Percentiles rank a stretch among this genome's conserved stretches.
These are phyloP conservation scores for Verticillium longisporum DNA, from an alignment of 2,329 filamentous ascomycete species.

Conservation along the genomic window DNA sequence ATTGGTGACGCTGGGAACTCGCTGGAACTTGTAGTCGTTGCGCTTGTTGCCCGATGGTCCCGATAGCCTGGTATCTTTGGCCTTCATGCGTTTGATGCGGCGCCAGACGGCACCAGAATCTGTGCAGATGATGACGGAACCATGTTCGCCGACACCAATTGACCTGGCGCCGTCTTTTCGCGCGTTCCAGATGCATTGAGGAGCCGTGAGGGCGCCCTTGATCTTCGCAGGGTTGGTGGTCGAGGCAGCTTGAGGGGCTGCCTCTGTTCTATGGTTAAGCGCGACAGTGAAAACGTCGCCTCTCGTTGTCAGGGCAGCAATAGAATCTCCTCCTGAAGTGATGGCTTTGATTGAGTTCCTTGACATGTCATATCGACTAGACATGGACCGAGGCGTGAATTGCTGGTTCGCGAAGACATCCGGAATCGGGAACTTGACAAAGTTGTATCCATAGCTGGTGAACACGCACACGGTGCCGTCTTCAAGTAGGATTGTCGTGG, in stretches of 20 bases:
- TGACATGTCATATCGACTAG: slow-evolving; percentile 56
- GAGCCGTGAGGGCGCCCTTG: slow-evolving; percentile 69
- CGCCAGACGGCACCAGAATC: slow-evolving; percentile 90
- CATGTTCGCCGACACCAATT: slow-evolving; percentile 83
- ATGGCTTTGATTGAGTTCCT: slow-evolving; percentile 69
- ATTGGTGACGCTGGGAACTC: slow-evolving; percentile 80
- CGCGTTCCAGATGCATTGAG: slow-evolving; percentile 82
- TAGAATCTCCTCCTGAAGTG: slow-evolving; percentile 80
- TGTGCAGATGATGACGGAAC: slow-evolving; percentile 90
- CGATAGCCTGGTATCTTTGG: slow-evolving; percentile 55
- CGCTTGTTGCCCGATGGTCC: slow-evolving; percentile 50
- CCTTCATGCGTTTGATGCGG: slow-evolving; percentile 73
- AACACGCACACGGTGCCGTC: slow-evolving; percentile 91
- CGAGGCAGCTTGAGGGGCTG: slow-evolving; percentile 55
- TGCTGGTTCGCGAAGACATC: slow-evolving; percentile 67
- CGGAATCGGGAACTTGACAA: slow-evolving; percentile 69
- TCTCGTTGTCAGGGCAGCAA: slow-evolving; percentile 76
- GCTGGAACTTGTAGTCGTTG: slow-evolving; percentile 93
- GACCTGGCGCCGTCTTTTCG: slow-evolving; percentile 82
- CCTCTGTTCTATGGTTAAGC: slow-evolving; percentile 62
- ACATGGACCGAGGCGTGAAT: slow-evolving; percentile 57
- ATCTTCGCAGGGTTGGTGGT: slow-evolving; percentile 93
- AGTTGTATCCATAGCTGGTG: slow-evolving; percentile 92
- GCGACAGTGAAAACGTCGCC: slow-evolving; percentile 86
- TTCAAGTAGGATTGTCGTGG: slow-evolving; percentile 77